Evolutionary conservation across 352 stramenopile species (phyloP), one percentile per base, ranked within the genome.

Genomic region (Pythium diclinum): DNA sequence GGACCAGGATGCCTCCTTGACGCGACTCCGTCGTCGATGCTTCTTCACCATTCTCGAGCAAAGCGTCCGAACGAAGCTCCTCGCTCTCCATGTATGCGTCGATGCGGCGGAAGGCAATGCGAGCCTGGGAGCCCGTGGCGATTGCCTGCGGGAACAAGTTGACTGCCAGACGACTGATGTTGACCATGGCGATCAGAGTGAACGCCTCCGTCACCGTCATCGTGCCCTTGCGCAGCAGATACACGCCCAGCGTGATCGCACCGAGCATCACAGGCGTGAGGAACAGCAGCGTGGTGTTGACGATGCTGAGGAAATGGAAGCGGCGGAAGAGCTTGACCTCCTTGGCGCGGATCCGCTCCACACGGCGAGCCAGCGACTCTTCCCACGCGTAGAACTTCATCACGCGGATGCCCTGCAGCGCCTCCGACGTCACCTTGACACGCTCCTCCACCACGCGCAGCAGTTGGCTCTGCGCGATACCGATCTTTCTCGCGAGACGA

Each of bases 391-490:
- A 96, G 65, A 96, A 94, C 67, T 97, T 97, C 61, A 97, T 85
- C 40, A 90, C 86, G 34, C 90, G 77, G 32, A 97, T 92, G 9
- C 92, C 94, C 11, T 88, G 70, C 3, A 98, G 72, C 9, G 96
- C 86, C 75, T 98, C 94, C 40, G 92, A 97, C 34, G 93, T 95
- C 61, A 97, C 87, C 71, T 96, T 95, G 13, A 98, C 90, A 2
- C 94, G 79, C n/a, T 89, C 72, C 6, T 85, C 69, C n/a, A 75
- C 69, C 13, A 75, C 71, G 16, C 44, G 32, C 6, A 77, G 55
- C 6, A 77, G 44, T 14, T 72, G 61, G n/a, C 21, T 60, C 25
- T 75, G 73, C 5, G 70, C 34, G 30, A 66, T 58, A 5, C 73
- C 72, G 36, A 71, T 68, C 3, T 40, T 34, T 16, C 61, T 49